Evolutionary conservation across 495 filamentous ascomycete genomes (phyloP).

Genomic region (Penicillium paradoxum): DNA sequence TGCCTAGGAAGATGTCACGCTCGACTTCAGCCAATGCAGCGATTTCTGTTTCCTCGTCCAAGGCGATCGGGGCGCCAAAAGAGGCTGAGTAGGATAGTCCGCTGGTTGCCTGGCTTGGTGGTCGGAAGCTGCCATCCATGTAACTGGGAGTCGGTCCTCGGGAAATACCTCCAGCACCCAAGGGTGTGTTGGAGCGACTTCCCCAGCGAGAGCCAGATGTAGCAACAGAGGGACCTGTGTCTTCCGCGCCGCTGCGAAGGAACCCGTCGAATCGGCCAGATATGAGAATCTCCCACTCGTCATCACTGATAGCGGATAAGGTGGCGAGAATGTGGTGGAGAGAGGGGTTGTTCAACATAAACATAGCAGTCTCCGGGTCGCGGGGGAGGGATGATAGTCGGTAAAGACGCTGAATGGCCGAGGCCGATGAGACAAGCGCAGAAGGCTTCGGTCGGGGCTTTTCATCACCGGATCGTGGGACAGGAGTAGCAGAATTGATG

Average conservation of each 20-base stretch:
- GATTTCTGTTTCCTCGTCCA: conserved; percentile 95
- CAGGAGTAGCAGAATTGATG: conserved; percentile 52
- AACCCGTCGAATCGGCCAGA: conserved; percentile 97
- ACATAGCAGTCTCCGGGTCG: conserved; percentile 81
- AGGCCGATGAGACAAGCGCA: conserved; percentile 63
- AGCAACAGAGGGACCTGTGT: conserved; percentile 32
- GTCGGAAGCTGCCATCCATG: conserved; percentile 34
- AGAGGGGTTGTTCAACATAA: conserved; percentile 74
- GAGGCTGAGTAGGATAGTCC: conserved; percentile 33
- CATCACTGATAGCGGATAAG: conserved; percentile 75
- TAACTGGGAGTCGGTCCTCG: conserved; percentile 37
- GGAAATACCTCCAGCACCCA: conserved; percentile 33
- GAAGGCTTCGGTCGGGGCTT: conserved; percentile 58
- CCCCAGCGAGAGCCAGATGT: conserved; percentile 23
- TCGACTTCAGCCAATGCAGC: conserved; percentile 84
- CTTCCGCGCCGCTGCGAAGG: conserved; percentile 88
- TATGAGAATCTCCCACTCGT: conserved; percentile 94
- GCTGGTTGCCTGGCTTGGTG: conserved; percentile 37
- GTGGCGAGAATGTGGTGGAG: conserved; percentile 85
- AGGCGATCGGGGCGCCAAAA: conserved; percentile 63
- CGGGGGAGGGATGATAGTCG: conserved; percentile 65
- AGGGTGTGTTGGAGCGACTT: conserved; percentile 43
- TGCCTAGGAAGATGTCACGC: conserved; percentile 84
- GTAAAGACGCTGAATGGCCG: conserved; percentile 81
- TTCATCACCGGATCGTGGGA: conserved; percentile 33